Evolutionary conservation across 1,139 yeast species (phyloP), one percentile per base, ranked within the genome.

Genomic region (Pichia sp.): DNA sequence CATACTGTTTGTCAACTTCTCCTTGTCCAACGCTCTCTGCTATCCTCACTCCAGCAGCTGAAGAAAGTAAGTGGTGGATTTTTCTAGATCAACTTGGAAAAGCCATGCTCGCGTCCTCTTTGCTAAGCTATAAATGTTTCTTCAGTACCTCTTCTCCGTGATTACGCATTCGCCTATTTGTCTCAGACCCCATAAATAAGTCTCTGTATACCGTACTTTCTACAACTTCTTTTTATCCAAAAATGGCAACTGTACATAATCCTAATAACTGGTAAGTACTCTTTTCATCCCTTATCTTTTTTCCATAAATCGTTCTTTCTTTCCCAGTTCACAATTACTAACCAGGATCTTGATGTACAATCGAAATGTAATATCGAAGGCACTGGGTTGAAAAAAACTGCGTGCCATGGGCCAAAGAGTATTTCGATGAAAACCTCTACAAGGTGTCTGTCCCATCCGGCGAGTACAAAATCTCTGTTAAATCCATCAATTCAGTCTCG

Each of bases 301-400:
- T 11, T 11, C 30, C 6, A 5, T 6, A 41, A 41, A 26, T 8
- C 7, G 4, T 41, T 19, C 23, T 10, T 42, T 42, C 11, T 13
- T 42, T 23, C 11, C 45, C 26, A 23, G 10, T 15, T 46, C 16
- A 36, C 8, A 15, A 36, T 36, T 36, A 36, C 41, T 36, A 36
- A 36, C 41, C 16, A 15, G 16, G 7, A n/a, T 36, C n/a, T 36
- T 32, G 26, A 23, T 23, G 26, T 23, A 23, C 16, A 36, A 36
- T n/a, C 8, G 16, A 36, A 11, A 11, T 36, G 16, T 36, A 36
- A 36, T 36, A n/a, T 13, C 13, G n/a, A 13, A 64, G 85, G 95
- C 93, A 87, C 74, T 87, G 95, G 93, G 84, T 87, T 46, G 90
- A 86, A 66, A 85, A 82, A 67, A 85, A 86, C 73, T 85, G 92